phyloP scores from a whole-genome alignment of 805 yeast genomes.

The Metschnikowia noctiluminum region DNA sequence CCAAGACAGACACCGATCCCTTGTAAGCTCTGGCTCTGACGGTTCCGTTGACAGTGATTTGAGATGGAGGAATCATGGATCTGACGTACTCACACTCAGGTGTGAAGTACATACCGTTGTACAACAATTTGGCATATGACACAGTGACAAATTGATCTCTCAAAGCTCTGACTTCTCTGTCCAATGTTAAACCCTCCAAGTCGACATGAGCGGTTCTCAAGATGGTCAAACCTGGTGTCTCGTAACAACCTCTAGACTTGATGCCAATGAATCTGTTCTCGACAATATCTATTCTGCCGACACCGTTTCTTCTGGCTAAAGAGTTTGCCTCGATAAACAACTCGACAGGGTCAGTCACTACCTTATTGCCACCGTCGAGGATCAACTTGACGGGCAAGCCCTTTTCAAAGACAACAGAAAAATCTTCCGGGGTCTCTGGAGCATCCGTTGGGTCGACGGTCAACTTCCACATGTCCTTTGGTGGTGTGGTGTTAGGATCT shows the following conservation, averaged over 20 bases:
- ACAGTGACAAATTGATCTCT: constrained; percentile 97
- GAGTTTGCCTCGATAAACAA: constrained; percentile 89
- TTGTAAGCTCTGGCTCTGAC: constrained; percentile 93
- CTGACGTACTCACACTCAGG: constrained; percentile 98
- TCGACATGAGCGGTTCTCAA: constrained; percentile 94
- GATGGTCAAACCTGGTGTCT: constrained; percentile 96
- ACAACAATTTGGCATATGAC: constrained; percentile 81
- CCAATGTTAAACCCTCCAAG: constrained; percentile 93
- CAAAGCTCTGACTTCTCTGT: constrained; percentile 95
- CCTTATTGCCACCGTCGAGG: constrained; percentile 56
- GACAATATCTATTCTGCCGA: constrained; percentile 98
- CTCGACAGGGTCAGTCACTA: constrained; percentile 84
- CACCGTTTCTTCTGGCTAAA: constrained; percentile 98
- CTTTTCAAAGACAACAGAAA: constrained; percentile 74
- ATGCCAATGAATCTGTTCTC: constrained; percentile 99
- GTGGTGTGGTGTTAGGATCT: constrained; percentile 98
- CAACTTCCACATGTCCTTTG: constrained; percentile 99
- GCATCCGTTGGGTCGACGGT: constrained; percentile 96
- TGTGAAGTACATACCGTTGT: constrained; percentile 96
- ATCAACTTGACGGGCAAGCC: constrained; percentile 86
- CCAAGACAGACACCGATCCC: constrained; percentile 79
- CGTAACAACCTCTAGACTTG: constrained; percentile 99
- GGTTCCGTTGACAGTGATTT: constrained; percentile 90
- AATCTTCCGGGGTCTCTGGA: constrained; percentile 88
- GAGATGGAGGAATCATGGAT: constrained; percentile 91